Percentiles rank a stretch among this genome's conserved stretches.
Evolutionary conservation across 371 early-diverging fungal genomes (phyloP).

Genomic region (Mortierella sp.): DNA sequence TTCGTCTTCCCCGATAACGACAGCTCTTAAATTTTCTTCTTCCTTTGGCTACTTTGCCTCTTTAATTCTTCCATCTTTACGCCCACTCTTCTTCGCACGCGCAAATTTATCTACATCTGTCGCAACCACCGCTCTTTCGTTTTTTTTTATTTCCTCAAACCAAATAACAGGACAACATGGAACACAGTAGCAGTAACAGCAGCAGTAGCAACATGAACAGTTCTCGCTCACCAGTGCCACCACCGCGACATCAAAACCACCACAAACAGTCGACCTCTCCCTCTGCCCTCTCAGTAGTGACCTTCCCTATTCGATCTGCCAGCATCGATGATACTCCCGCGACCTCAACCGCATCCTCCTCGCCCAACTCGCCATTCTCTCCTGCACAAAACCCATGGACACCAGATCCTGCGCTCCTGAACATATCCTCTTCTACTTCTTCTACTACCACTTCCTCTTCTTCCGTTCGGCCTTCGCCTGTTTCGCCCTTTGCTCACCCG

Average conservation of each 20-base stretch:
- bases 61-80: neutral
- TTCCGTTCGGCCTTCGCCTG: neutral
- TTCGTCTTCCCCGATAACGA: neutral
- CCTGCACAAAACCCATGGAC: neutral
- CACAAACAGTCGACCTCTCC: neutral
- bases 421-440: no score
- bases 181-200: neutral
- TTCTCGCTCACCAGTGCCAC: neutral
- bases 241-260: neutral
- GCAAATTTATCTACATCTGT: neutral
- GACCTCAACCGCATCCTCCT: slow-evolving; percentile 18
- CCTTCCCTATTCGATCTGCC: slow-evolving; percentile 1
- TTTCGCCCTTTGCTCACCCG: slow-evolving; percentile 16
- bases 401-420: neutral
- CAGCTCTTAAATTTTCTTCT: neutral
- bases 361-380: slow-evolving; percentile 14
- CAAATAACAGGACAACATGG: neutral
- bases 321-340: slow-evolving; percentile 22
- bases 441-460: no score
- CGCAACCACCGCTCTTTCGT: neutral
- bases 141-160: neutral
- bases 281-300: neutral
- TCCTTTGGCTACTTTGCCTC: neutral
- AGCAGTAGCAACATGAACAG: neutral
- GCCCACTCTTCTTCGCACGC: neutral